Percentiles rank a stretch among this genome's conserved stretches.
phyloP scores from a whole-genome alignment of 495 filamentous ascomycete species.

The Sordaria brevicollis region DNA sequence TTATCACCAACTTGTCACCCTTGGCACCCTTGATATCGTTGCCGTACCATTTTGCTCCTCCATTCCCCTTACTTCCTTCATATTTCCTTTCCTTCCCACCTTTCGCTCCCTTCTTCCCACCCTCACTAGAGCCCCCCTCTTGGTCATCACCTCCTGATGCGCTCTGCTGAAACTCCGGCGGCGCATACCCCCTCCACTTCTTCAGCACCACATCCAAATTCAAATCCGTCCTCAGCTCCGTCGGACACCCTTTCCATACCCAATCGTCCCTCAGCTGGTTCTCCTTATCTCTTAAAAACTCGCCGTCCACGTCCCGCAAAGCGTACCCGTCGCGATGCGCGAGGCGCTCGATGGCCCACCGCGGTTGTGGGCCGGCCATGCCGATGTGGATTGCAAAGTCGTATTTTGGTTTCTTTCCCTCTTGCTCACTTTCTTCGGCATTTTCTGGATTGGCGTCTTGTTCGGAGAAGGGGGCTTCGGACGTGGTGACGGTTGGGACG shows the following conservation, averaged over 20 bases:
- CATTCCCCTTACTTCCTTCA: neutral
- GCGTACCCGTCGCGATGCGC: constrained; percentile 70
- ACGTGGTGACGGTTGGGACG: neutral
- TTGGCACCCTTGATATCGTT: neutral
- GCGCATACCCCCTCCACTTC: constrained; percentile 41
- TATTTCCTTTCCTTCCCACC: neutral
- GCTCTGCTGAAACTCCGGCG: constrained; percentile 1
- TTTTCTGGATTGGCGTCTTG: neutral
- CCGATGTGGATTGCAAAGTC: constrained; percentile 72
- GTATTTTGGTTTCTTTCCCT: constrained; percentile 25
- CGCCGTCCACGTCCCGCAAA: constrained; percentile 56
- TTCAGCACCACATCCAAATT: constrained; percentile 43
- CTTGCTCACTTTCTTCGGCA: constrained; percentile 11
- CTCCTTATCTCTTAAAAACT: constrained; percentile 41
- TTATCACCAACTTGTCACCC: neutral
- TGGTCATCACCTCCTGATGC: too few relatives aligned
- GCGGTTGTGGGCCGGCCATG: constrained; percentile 59
- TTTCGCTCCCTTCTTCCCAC: neutral
- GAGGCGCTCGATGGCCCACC: constrained; percentile 59
- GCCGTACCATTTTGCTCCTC: neutral
- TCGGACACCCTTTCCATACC: constrained; percentile 37
- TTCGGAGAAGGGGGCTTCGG: constrained; percentile 1
- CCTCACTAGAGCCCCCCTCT: too few relatives aligned
- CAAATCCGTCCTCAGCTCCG: constrained; percentile 36
- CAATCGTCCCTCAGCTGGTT: constrained; percentile 24